These are phyloP conservation scores for Alternaria atra DNA, from an alignment of 2,329 filamentous ascomycete genomes.

Conservation along the genomic window DNA sequence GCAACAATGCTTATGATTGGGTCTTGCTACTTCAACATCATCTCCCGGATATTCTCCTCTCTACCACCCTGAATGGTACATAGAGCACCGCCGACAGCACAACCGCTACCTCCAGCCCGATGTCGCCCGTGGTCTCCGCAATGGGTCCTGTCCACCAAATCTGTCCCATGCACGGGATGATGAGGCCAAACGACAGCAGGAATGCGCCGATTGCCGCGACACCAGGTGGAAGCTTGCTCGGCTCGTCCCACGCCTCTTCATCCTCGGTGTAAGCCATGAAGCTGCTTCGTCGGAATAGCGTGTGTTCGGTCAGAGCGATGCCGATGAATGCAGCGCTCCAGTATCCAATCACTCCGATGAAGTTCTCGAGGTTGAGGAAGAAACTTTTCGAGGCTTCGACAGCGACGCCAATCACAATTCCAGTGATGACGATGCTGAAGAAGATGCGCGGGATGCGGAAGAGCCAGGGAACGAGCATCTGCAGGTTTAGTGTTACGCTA, in stretches of 20 bases:
- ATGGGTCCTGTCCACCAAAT: slow-evolving; percentile 70
- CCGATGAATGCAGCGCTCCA: slow-evolving; percentile 49
- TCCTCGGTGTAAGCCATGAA: slow-evolving; percentile 50
- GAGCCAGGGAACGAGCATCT: slow-evolving; percentile 67
- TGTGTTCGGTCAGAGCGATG: slow-evolving; percentile 49
- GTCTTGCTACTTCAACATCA: background rate
- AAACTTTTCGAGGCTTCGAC: slow-evolving; percentile 66
- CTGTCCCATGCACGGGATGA: slow-evolving; percentile 69
- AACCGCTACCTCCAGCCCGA: slow-evolving; percentile 72
- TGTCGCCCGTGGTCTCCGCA: slow-evolving; percentile 67
- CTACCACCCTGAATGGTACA: slow-evolving; percentile 53
- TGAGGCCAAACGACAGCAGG: slow-evolving; percentile 55
- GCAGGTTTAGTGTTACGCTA: slow-evolving; percentile 70
- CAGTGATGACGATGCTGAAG: slow-evolving; percentile 66
- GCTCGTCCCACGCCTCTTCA: slow-evolving; percentile 52
- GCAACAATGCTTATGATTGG: background rate
- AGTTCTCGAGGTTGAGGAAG: slow-evolving; percentile 62
- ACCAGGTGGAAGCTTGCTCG: slow-evolving; percentile 52
- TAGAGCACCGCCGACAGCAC: slow-evolving; percentile 58
- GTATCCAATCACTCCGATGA: slow-evolving; percentile 48
- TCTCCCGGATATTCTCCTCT: slow-evolving; percentile 39
- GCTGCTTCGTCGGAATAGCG: slow-evolving; percentile 48
- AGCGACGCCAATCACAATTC: slow-evolving; percentile 67
- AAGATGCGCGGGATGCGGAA: slow-evolving; percentile 65
- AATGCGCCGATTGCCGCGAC: slow-evolving; percentile 53